Conservation (phyloP, 2,329 filamentous ascomycete species). For the Talaromyces rugulosus region DNA sequence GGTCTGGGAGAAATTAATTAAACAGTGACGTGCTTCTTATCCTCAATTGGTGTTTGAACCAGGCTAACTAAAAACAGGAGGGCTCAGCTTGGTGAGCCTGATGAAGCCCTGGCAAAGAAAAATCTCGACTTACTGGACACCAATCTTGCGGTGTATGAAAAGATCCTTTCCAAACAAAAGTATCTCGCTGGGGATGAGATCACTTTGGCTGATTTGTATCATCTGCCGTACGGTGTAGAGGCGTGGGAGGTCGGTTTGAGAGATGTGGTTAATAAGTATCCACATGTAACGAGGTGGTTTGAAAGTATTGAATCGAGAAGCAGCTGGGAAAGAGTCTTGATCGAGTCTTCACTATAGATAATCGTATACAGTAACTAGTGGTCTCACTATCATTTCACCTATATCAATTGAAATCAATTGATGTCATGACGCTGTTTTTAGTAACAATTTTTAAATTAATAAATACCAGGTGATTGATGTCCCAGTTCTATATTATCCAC, state of each 20-base stretch:
- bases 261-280: constrained; percentile 1
- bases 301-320: neutral
- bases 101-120: constrained; percentile 15
- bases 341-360: neutral
- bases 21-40: neutral
- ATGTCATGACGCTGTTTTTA: neutral
- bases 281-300: constrained; percentile 1
- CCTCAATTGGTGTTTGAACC: neutral
- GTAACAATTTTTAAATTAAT: neutral
- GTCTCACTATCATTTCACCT: neutral
- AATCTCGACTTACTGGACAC: constrained; percentile 10
- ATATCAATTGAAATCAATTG: neutral
- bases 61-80: neutral
- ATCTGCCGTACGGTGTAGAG: constrained; percentile 6
- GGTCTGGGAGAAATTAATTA: constrained; percentile 18
- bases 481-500: too few relatives aligned
- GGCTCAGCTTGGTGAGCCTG: neutral
- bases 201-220: constrained; percentile 11
- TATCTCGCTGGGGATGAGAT: constrained; percentile 18
- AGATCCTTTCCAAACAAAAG: constrained; percentile 17
- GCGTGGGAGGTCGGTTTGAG: neutral
- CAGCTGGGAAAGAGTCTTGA: neutral
- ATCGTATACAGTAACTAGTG: neutral
- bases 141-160: constrained; percentile 18
- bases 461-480: too few relatives aligned